Evolutionary conservation across 1,284 basidiomycete species (phyloP), one percentile per base, ranked within the genome.

Genomic region (Pseudomicrostroma phylloplanum): DNA sequence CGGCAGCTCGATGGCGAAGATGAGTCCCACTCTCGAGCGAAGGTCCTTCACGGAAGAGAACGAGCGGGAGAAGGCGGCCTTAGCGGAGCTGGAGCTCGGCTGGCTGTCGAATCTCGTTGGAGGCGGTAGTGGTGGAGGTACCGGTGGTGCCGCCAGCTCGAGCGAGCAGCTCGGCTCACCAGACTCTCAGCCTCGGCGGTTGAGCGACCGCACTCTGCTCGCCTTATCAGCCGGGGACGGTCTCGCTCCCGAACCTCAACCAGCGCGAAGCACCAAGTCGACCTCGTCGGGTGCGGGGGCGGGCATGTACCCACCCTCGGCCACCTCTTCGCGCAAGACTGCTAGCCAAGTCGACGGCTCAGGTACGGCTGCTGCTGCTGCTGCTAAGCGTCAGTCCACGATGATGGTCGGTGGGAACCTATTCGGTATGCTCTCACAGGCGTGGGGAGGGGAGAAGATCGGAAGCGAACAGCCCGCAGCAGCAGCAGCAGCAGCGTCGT

Each of bases 81-180:
- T 54, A 3, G 51, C 51, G 7, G n/a, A 21, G 51, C 51, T 48
- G 43, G 43, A 48, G 43, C 43, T 48, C 6, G 43, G 43, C 43
- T 48, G 43, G 51, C 51, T 26, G 4, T 54, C 21, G 25, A 54
- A 26, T 25, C 25, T 54, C 6, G 51, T 54, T 8, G 51, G 13
- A 9, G 21, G 51, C 21, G 51, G n/a, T 6, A 25, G 51, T 19
- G 21, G 51, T 15, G 25, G 51, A 19, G 21, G 51, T n/a, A n/a
- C n/a, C n/a, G n/a, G n/a, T 25, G 25, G 21, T 2, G 13, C 17
- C 51, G 25, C 21, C 51, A 15, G 21, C 13, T 17, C 15, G 17
- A 54, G 21, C 15, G 17, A 15, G 13, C 19, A 54, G 51, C 2
- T 13, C 6, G 13, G 21, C 21, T 15, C 51, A 25, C 12, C 43